A percentile compares a stretch with the other conserved stretches of the same genome.
phyloP scores from a whole-genome alignment of 345 rosid species.

The Kernera saxatilis region DNA sequence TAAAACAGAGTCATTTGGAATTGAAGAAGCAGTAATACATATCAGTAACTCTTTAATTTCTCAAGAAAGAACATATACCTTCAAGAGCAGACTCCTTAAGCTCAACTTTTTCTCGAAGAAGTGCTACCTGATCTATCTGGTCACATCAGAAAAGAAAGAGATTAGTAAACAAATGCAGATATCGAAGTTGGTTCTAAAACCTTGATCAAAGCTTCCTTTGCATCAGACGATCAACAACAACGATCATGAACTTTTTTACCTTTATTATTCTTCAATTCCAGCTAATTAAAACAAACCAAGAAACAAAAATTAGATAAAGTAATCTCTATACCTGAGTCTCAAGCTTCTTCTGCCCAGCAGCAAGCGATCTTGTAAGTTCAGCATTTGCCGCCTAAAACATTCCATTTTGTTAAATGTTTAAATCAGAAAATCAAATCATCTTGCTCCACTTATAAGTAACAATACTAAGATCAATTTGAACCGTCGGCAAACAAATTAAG shows the following conservation, averaged over 20 bases:
- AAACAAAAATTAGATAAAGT: slow-evolving; percentile 14
- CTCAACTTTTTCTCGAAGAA: slow-evolving; percentile 62
- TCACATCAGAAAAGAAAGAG: slow-evolving; percentile 18
- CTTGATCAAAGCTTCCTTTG: slow-evolving; percentile 13
- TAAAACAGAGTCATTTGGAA: neutral
- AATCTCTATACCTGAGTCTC: slow-evolving; percentile 67
- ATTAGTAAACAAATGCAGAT: slow-evolving; percentile 5
- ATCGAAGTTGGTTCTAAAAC: neutral
- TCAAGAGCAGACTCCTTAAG: slow-evolving; percentile 65
- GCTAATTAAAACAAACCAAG: neutral
- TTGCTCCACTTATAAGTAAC: neutral
- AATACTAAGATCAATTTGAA: neutral
- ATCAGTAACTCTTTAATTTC: neutral
- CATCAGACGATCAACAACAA: neutral
- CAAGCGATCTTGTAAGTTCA: slow-evolving; percentile 83
- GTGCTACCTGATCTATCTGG: slow-evolving; percentile 68
- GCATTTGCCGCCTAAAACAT: slow-evolving; percentile 69
- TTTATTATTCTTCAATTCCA: neutral
- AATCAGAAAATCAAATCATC: neutral
- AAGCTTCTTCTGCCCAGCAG: slow-evolving; percentile 75
- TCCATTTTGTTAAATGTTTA: slow-evolving; percentile 23
- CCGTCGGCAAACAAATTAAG: neutral
- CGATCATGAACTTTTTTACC: neutral
- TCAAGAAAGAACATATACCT: slow-evolving; percentile 41
- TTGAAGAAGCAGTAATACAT: neutral